These are phyloP conservation scores for Penicillium sp. DNA, from an alignment of 2,329 filamentous ascomycete species.

Conservation along the genomic window DNA sequence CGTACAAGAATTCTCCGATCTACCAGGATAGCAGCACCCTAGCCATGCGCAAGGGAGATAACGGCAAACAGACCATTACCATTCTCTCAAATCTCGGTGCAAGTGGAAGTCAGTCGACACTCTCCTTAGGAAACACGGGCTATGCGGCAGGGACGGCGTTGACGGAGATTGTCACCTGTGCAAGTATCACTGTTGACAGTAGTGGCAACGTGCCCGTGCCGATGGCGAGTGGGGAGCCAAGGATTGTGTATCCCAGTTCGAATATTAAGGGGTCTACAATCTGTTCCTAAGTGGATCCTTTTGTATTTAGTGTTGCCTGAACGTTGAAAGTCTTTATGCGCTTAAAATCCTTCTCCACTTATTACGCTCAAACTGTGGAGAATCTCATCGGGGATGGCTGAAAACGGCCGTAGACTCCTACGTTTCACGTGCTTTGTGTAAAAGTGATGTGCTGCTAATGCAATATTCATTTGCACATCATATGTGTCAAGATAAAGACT, in stretches of 20 bases:
- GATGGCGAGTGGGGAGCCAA: slow-evolving; percentile 53
- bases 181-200: slow-evolving; percentile 48
- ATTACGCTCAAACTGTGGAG: slow-evolving; percentile 5
- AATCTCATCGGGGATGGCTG: neutral
- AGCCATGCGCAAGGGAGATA: slow-evolving; percentile 50
- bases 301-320: slow-evolving; percentile 5
- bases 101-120: slow-evolving; percentile 29
- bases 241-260: slow-evolving; percentile 41
- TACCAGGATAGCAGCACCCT: slow-evolving; percentile 53
- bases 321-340: neutral
- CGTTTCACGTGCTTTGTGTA: neutral
- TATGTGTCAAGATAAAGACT: slow-evolving; percentile 7
- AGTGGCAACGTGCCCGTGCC: slow-evolving; percentile 53
- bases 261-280: slow-evolving; percentile 20
- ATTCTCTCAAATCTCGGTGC: slow-evolving; percentile 54
- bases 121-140: slow-evolving; percentile 31
- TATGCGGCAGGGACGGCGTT: slow-evolving; percentile 32
- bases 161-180: slow-evolving; percentile 48
- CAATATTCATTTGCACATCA: neutral
- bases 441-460: neutral
- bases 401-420: neutral
- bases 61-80: slow-evolving; percentile 49
- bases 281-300: slow-evolving; percentile 19
- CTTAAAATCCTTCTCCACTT: slow-evolving; percentile 3
- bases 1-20: slow-evolving; percentile 49